Base-by-base conservation (phyloP, 305 asterid species). In the Solanum hybrid region DNA sequence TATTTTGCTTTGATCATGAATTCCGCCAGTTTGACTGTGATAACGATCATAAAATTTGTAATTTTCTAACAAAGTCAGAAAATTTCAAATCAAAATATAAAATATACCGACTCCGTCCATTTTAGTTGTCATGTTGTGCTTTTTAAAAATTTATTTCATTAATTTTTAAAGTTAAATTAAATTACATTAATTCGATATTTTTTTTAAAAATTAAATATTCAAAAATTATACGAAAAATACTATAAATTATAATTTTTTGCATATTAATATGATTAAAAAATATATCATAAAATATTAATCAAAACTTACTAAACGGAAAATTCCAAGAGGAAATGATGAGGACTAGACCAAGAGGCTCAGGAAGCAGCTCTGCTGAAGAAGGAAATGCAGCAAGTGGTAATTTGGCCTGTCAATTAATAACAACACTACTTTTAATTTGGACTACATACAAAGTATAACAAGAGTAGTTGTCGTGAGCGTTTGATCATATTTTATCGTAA, bases 261-360 rank as follows among this genome's bases (percentile, higher is more conserved):
- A 14, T 51, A 51, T 51, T 5, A 5, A 51, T 45, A 5, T 39
- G 0, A 45, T 1, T 33, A 5, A 51, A 51, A 51, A 1, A 51
- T 15, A 5, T 51, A 51, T 51, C 9, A 0, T 51, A 51, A 5
- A 51, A 15, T 51, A 51, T 51, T 51, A 51, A 51, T 51, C n/a
- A 51, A 45, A 34, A 3, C 89, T 29, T 87, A 93, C 95, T 94
- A 81, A 94, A 90, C 1, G 98, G 99, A 37, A 96, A 93, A 90
- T 97, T 97, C 98, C 99, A 97, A 24, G 96, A 87, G 8, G 98
- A 94, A 57, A 97, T 79, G 84, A 96, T 86, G 91, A 97, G 98
- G 79, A 96, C 95, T 78, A 93, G 92, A 78, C 99, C 99, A 26
- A 97, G 95, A 45, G 99, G 99, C 92, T 97, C 98, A 14, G 98